Percentiles rank a stretch among this genome's conserved stretches.
Conservation (phyloP, 257 asterid species). For the Plantago major region DNA sequence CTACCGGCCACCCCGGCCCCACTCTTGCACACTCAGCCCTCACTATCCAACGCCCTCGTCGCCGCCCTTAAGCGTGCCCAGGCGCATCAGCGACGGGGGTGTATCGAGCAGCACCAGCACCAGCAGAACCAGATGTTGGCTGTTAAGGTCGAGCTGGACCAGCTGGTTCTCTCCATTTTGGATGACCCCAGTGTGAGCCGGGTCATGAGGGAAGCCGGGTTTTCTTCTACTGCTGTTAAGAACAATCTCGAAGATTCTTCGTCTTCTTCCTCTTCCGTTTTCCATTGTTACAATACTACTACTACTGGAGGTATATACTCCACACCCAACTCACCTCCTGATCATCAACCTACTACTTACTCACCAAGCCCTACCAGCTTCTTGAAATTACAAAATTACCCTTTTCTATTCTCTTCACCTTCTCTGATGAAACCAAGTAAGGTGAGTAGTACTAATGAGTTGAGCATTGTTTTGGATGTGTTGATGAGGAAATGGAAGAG, state of each 20-base stretch:
- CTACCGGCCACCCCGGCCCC: constrained; percentile 70
- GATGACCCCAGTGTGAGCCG: constrained; percentile 88
- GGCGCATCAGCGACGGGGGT: constrained; percentile 72
- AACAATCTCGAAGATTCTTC: constrained; percentile 37
- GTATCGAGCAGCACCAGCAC: constrained; percentile 57
- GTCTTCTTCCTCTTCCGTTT: constrained; percentile 34
- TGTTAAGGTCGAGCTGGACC: constrained; percentile 68
- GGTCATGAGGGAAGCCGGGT: constrained; percentile 90
- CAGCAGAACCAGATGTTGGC: constrained; percentile 45
- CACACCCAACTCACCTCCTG: constrained; percentile 65
- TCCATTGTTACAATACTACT: constrained; percentile 36
- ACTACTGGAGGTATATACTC: constrained; percentile 63
- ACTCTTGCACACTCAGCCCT: constrained; percentile 66
- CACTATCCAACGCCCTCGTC: constrained; percentile 66
- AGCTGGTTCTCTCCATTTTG: constrained; percentile 61
- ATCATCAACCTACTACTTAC: constrained; percentile 19
- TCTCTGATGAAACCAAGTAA: constrained; percentile 8
- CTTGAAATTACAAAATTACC: constrained; percentile 30
- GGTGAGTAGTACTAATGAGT: constrained; percentile 6
- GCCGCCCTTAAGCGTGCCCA: constrained; percentile 85
- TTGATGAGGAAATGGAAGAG: constrained; percentile 32
- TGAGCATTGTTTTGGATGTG: constrained; percentile 40
- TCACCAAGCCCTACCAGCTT: constrained; percentile 30
- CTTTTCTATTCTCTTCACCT: constrained; percentile 34
- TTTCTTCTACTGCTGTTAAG: constrained; percentile 59